Evolutionary conservation across 192 early-diverging fungal species (phyloP).

Genomic region (Backusella sp.): DNA sequence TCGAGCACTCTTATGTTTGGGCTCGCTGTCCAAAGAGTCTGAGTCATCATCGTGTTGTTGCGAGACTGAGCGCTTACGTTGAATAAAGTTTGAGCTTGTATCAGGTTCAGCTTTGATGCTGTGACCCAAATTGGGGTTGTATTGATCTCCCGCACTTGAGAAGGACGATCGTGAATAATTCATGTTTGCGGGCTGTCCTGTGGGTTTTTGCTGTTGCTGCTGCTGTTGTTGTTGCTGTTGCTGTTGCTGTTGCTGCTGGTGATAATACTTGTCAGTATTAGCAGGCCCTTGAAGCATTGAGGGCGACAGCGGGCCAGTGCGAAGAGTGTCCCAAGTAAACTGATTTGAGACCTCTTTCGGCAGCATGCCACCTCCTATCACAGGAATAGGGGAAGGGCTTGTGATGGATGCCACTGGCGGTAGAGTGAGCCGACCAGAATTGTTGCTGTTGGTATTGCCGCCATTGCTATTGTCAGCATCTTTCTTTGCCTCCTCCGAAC

Average conservation of each 20-base stretch:
- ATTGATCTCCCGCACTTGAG: background rate
- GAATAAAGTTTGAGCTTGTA: background rate
- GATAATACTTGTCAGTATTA: constrained; percentile 21
- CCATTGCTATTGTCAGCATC: background rate
- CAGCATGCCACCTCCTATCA: constrained; percentile 16
- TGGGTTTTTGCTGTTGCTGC: background rate
- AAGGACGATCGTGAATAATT: background rate
- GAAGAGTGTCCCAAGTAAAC: constrained; percentile 58
- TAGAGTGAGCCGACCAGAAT: constrained; percentile 44
- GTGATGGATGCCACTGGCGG: constrained; percentile 70
- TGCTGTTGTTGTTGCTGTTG: background rate
- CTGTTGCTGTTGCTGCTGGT: background rate
- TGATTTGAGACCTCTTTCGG: constrained; percentile 35
- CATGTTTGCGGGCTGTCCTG: background rate
- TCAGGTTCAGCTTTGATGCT: background rate
- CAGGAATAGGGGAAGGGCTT: constrained; percentile 43
- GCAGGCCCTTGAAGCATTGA: constrained; percentile 72
- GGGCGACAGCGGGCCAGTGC: constrained; percentile 43
- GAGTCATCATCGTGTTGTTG: background rate
- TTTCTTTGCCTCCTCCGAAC: constrained; percentile 11
- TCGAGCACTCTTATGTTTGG: background rate
- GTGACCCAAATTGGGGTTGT: background rate
- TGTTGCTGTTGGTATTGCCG: constrained; percentile 5
- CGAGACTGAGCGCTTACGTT: background rate
- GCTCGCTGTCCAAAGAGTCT: constrained; percentile 1